Percentiles rank a stretch among this genome's conserved stretches.
Conservation (phyloP, 2,329 filamentous ascomycete genomes). For the Diaporthe caulivora region DNA sequence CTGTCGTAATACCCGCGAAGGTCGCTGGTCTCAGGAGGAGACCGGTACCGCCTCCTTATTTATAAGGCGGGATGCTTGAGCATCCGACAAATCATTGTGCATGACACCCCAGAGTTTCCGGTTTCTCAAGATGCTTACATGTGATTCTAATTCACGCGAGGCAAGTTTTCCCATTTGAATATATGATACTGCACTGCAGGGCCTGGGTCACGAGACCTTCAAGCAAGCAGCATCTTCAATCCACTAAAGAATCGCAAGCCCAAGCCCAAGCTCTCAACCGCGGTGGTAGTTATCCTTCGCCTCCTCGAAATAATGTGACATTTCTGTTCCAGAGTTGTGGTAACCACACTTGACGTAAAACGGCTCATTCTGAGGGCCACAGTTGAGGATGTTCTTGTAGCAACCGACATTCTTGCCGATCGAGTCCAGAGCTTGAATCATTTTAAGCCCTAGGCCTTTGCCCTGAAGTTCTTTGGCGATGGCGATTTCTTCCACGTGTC, state of each 20-base stretch:
- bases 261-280: conserved; percentile 13
- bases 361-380: conserved; percentile 80
- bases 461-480: conserved; percentile 84
- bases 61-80: background rate
- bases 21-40: too few species aligned
- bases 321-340: conserved; percentile 38
- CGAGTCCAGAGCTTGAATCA: conserved; percentile 82
- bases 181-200: background rate
- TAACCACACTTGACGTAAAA: conserved; percentile 69
- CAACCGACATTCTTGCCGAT: conserved; percentile 81
- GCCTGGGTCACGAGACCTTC: background rate
- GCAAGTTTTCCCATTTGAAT: background rate
- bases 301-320: conserved; percentile 40
- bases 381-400: conserved; percentile 86
- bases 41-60: background rate
- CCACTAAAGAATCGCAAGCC: background rate
- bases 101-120: background rate
- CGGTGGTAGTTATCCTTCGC: conserved; percentile 36
- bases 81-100: background rate
- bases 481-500: conserved; percentile 88
- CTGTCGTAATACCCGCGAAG: too few species aligned
- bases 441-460: conserved; percentile 80
- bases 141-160: background rate
- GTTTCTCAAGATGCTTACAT: background rate
- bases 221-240: background rate